These are phyloP conservation scores for Bassia scoparia DNA, from an alignment of 148 eudicot species.

Conservation along the genomic window DNA sequence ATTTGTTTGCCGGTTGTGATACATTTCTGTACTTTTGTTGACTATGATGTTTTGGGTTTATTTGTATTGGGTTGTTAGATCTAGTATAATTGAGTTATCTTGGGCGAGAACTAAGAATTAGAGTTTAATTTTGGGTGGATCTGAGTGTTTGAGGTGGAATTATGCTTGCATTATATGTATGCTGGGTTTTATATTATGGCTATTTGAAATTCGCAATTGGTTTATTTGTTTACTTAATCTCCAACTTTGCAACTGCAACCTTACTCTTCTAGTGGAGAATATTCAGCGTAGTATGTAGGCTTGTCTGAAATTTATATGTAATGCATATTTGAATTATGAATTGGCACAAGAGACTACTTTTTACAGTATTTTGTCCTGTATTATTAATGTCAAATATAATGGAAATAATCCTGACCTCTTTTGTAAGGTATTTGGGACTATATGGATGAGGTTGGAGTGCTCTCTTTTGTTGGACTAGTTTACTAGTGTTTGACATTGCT, in stretches of 20 bases:
- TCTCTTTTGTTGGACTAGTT: not conserved
- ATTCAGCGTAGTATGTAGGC: not conserved
- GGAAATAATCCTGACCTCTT: too few relatives aligned
- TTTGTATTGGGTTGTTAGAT: slow-evolving; percentile 14
- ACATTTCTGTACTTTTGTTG: not conserved
- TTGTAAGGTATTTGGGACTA: too few relatives aligned
- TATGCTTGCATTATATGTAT: not conserved
- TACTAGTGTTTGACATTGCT: not conserved
- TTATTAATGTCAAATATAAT: too few relatives aligned
- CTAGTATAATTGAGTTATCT: slow-evolving; percentile 17
- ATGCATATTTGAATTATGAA: not conserved
- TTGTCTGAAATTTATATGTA: not conserved
- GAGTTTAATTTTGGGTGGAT: slow-evolving; percentile 5
- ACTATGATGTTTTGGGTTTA: not conserved
- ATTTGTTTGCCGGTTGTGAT: not conserved
- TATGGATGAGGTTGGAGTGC: too few relatives aligned
- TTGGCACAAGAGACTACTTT: not conserved
- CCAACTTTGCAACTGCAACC: not conserved
- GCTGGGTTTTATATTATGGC: not conserved
- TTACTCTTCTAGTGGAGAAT: not conserved
- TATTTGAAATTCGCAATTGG: not conserved
- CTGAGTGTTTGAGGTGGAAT: not conserved
- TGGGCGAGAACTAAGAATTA: not conserved
- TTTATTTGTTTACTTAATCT: too few relatives aligned
- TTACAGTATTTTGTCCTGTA: not conserved